phyloP scores from a whole-genome alignment of 331 rosid species.

The Telfairia occidentalis region DNA sequence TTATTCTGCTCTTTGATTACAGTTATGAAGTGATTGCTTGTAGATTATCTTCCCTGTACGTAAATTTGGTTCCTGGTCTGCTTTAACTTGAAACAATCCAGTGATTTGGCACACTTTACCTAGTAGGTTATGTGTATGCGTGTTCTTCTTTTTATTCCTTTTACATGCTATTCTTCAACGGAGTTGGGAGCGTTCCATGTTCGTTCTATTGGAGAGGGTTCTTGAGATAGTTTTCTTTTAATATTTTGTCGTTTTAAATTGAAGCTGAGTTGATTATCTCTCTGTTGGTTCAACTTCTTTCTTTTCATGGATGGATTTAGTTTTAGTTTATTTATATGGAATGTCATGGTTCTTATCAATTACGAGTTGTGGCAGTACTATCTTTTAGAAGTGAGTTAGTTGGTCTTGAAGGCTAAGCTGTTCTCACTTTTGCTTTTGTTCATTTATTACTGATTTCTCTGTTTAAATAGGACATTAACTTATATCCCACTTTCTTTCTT shows the following conservation, averaged over 20 bases:
- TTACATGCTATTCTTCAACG: background rate
- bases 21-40: background rate
- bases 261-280: background rate
- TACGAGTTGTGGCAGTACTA: background rate
- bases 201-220: background rate
- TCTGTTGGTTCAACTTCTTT: background rate
- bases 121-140: background rate
- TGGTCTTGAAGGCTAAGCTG: background rate
- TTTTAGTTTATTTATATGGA: background rate
- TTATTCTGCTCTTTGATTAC: background rate
- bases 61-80: background rate
- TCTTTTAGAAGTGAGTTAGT: background rate
- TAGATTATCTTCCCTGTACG: background rate
- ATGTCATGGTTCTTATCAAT: background rate
- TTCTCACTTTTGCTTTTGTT: background rate
- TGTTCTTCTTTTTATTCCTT: background rate
- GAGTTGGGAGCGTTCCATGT: background rate
- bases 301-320: background rate
- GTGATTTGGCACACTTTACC: background rate
- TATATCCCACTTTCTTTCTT: conserved; percentile 19
- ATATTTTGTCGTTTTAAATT: background rate
- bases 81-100: background rate
- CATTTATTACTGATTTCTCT: background rate
- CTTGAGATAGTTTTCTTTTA: background rate
- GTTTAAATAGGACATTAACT: background rate